Conservation (phyloP, 2,329 filamentous ascomycete species). For the Polychaeton citri region DNA sequence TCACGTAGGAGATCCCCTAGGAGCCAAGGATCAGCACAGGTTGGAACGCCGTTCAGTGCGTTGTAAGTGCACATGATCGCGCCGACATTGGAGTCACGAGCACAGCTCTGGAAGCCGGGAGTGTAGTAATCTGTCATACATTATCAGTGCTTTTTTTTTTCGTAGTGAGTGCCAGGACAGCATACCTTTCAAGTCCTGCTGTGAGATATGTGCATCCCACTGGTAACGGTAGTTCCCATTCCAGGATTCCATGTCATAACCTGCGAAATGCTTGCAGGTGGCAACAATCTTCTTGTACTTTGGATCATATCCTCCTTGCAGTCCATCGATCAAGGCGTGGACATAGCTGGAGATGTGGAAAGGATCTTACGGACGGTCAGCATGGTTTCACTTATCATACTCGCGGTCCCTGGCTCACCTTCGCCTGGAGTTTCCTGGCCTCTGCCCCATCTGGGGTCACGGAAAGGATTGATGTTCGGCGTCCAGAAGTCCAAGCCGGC, state of each 20-base stretch:
- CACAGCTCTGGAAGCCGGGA: slow-evolving; percentile 46
- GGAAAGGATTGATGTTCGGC: slow-evolving; percentile 52
- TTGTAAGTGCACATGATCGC: slow-evolving; percentile 48
- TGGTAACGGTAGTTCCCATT: slow-evolving; percentile 26
- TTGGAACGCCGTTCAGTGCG: slow-evolving; percentile 50
- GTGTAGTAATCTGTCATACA: slow-evolving; percentile 58
- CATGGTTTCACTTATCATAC: too few species aligned
- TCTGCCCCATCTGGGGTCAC: slow-evolving; percentile 35
- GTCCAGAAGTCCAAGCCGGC: slow-evolving; percentile 49
- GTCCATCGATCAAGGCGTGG: slow-evolving; percentile 19
- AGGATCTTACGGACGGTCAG: slow-evolving; percentile 10
- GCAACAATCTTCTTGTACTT: slow-evolving; percentile 28
- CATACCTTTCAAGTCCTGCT: slow-evolving; percentile 36
- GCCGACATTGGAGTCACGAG: slow-evolving; percentile 30
- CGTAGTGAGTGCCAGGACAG: too few species aligned
- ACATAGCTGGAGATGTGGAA: slow-evolving; percentile 22
- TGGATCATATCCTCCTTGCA: slow-evolving; percentile 19
- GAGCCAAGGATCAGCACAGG: slow-evolving; percentile 50
- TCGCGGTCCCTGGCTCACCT: slow-evolving; percentile 2
- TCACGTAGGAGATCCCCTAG: slow-evolving; percentile 50
- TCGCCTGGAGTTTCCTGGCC: slow-evolving; percentile 29
- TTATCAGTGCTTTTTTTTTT: too few species aligned
- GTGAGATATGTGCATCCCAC: slow-evolving; percentile 43
- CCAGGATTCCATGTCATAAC: slow-evolving; percentile 18
- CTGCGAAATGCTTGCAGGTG: slow-evolving; percentile 34